These are phyloP conservation scores for Colletotrichum eleusines DNA, from an alignment of 2,329 filamentous ascomycete genomes.

Conservation along the genomic window DNA sequence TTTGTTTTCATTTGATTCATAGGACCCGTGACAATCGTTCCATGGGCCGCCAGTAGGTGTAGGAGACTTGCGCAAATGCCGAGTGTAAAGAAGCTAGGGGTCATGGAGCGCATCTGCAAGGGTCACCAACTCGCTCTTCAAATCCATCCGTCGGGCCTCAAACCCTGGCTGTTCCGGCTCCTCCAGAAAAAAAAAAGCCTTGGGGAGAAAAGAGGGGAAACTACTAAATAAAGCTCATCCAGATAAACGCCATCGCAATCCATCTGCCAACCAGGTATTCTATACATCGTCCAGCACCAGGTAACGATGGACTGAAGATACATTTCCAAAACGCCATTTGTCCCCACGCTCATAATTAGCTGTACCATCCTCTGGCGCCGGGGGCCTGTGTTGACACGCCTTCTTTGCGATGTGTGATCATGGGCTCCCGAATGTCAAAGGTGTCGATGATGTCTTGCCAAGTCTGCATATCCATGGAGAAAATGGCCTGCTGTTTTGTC, in stretches of 20 bases:
- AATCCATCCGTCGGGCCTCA: background rate
- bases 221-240: background rate
- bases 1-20: background rate
- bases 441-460: conserved; percentile 84
- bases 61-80: background rate
- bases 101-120: background rate
- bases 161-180: conserved; percentile 2
- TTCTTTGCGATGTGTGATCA: conserved; percentile 86
- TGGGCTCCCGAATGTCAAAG: conserved; percentile 80
- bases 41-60: background rate
- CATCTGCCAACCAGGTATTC: conserved; percentile 7
- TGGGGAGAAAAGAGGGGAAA: background rate
- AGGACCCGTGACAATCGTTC: background rate
- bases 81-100: background rate
- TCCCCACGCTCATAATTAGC: conserved; percentile 50
- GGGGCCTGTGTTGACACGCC: conserved; percentile 60
- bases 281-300: background rate
- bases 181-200: conserved; percentile 9
- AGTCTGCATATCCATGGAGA: conserved; percentile 86
- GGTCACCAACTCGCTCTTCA: background rate
- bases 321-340: conserved; percentile 8
- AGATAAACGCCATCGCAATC: background rate
- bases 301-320: background rate
- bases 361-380: conserved; percentile 75
- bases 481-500: conserved; percentile 85